Evolutionary conservation across 139 green algal species (phyloP).

Genomic region (Coelastrella sp.): DNA sequence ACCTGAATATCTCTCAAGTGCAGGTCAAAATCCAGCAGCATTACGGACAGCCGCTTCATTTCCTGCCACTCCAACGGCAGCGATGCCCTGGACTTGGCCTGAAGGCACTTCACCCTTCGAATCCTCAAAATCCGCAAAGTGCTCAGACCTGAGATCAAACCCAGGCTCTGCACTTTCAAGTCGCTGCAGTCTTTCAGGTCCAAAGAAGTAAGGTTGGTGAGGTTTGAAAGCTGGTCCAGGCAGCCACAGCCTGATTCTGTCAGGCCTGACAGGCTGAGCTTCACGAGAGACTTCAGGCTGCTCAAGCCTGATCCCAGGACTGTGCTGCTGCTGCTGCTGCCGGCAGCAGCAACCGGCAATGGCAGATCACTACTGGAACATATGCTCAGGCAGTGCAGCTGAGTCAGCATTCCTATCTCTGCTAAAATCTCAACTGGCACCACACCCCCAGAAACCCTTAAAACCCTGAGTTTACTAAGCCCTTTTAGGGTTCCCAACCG

Average conservation of each 20-base stretch:
- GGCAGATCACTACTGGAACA: neutral
- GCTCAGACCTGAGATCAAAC: neutral
- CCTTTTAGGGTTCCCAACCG: neutral
- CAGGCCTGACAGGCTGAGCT: slow-evolving; percentile 25
- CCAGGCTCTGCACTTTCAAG: neutral
- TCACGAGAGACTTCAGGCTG: neutral
- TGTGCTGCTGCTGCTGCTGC: slow-evolving; percentile 9
- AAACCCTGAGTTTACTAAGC: neutral
- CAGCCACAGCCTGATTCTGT: neutral
- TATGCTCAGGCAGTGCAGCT: slow-evolving; percentile 7
- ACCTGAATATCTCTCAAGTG: slow-evolving; percentile 37
- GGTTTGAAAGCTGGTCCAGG: neutral
- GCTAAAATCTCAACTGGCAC: neutral
- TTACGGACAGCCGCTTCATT: neutral
- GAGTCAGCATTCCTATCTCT: neutral
- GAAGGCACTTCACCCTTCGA: neutral
- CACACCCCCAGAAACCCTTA: neutral
- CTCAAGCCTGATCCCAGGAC: neutral
- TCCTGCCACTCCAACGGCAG: slow-evolving; percentile 4
- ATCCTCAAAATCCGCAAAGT: neutral
- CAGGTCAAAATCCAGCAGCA: slow-evolving; percentile 22
- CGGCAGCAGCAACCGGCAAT: neutral
- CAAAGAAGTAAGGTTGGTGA: neutral
- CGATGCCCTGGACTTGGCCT: neutral
- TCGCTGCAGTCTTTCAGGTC: neutral